These are phyloP conservation scores for Gastrodia elata DNA, from an alignment of 106 monocot species.

Conservation along the genomic window DNA sequence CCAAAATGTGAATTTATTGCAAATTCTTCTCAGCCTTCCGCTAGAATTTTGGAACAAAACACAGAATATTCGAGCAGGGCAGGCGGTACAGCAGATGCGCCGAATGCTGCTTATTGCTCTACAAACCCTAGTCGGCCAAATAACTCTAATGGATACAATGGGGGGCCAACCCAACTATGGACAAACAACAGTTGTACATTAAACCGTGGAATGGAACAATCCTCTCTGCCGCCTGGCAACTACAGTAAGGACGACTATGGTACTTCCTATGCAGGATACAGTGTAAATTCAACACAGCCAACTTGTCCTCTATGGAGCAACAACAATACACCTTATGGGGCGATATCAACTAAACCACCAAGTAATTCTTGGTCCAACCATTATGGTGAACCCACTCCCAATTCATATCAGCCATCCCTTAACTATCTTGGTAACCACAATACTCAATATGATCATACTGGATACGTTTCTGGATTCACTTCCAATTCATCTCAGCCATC, in stretches of 20 bases:
- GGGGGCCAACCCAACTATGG: not conserved
- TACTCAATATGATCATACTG: not conserved
- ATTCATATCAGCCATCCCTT: not conserved
- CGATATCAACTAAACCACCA: not conserved
- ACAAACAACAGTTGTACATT: not conserved
- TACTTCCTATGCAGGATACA: not conserved
- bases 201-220: not conserved
- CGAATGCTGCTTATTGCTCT: not conserved
- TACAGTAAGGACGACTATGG: not conserved
- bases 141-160: not conserved
- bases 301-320: not conserved
- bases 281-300: not conserved
- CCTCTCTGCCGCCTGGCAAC: not conserved
- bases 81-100: not conserved
- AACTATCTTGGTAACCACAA: not conserved
- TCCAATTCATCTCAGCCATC: constrained; percentile 4
- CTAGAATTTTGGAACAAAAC: not conserved
- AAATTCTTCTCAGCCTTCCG: not conserved
- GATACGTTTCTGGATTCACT: not conserved
- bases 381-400: not conserved
- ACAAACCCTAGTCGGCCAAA: not conserved
- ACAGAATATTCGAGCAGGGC: not conserved
- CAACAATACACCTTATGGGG: not conserved
- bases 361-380: not conserved
- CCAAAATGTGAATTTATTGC: not conserved